phyloP scores from a whole-genome alignment of 441 rosid species.

The Aquilaria agallochum region DNA sequence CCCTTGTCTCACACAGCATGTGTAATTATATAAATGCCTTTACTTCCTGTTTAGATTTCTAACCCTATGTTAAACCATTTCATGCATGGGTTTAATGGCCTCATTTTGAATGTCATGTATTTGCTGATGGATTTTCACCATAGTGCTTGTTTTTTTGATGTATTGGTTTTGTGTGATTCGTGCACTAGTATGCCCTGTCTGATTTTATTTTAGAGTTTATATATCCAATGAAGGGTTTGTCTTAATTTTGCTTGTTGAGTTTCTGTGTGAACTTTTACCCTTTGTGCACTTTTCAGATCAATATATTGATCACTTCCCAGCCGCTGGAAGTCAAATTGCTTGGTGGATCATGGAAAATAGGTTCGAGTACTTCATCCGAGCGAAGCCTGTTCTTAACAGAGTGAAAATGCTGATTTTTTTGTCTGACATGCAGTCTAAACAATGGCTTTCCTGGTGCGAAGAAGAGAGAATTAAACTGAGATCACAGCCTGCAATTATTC shows the following conservation, averaged over 20 bases:
- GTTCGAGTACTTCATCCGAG: constrained; percentile 83
- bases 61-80: no score
- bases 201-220: no score
- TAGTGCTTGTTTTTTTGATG: no score
- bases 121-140: no score
- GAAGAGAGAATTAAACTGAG: constrained; percentile 82
- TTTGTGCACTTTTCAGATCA: constrained; percentile 54
- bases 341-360: constrained; percentile 99
- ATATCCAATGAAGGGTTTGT: background rate
- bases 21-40: no score
- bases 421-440: constrained; percentile 78
- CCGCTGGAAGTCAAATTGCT: constrained; percentile 93
- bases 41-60: no score
- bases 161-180: no score
- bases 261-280: background rate
- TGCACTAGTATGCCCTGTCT: no score
- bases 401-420: constrained; percentile 85
- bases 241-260: background rate
- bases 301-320: constrained; percentile 78
- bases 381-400: constrained; percentile 67
- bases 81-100: no score
- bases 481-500: constrained; percentile 74
- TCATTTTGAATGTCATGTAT: no score
- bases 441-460: constrained; percentile 92
- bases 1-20: no score